Evolutionary conservation across 2,329 filamentous ascomycete species (phyloP).

Genomic region (Rutstroemia sydowiana): DNA sequence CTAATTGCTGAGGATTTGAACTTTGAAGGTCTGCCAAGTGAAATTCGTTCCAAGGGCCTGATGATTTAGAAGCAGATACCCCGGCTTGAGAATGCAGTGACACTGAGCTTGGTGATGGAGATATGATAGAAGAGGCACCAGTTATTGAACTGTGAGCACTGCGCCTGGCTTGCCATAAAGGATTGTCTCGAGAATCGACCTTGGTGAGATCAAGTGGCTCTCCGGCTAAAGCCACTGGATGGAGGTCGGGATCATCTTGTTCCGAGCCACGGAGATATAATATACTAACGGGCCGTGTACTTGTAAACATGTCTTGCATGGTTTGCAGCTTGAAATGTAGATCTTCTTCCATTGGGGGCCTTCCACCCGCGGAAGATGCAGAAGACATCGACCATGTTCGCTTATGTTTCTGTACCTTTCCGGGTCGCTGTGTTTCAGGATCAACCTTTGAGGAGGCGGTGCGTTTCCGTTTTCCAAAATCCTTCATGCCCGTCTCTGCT

Average conservation of each 20-base stretch:
- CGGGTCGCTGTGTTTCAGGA: slow-evolving; percentile 48
- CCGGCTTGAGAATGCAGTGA: slow-evolving; percentile 51
- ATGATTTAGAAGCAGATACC: slow-evolving; percentile 26
- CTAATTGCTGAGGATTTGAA: slow-evolving; percentile 35
- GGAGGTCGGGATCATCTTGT: slow-evolving; percentile 69
- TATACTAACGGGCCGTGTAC: slow-evolving; percentile 69
- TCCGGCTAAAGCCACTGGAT: slow-evolving; percentile 67
- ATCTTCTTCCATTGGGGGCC: slow-evolving; percentile 62
- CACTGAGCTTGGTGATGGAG: slow-evolving; percentile 58
- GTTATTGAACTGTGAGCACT: slow-evolving; percentile 51
- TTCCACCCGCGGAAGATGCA: slow-evolving; percentile 51
- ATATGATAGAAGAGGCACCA: slow-evolving; percentile 54
- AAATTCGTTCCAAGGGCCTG: slow-evolving; percentile 49
- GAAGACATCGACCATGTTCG: slow-evolving; percentile 94
- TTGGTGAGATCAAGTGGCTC: slow-evolving; percentile 56
- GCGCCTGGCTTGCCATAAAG: slow-evolving; percentile 35
- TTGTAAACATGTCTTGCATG: slow-evolving; percentile 83
- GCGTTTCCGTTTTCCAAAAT: slow-evolving; percentile 58
- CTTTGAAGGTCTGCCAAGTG: slow-evolving; percentile 41
- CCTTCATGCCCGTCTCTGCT: slow-evolving; percentile 59
- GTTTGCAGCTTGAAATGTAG: slow-evolving; percentile 70
- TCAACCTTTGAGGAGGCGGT: slow-evolving; percentile 40
- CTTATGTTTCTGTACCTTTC: slow-evolving; percentile 87
- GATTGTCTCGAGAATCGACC: slow-evolving; percentile 32
- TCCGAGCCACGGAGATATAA: slow-evolving; percentile 72